A percentile compares a stretch with the other conserved stretches of the same genome.
Conservation (phyloP, 2,329 filamentous ascomycete species). For the Hymenoscyphus repandus region DNA sequence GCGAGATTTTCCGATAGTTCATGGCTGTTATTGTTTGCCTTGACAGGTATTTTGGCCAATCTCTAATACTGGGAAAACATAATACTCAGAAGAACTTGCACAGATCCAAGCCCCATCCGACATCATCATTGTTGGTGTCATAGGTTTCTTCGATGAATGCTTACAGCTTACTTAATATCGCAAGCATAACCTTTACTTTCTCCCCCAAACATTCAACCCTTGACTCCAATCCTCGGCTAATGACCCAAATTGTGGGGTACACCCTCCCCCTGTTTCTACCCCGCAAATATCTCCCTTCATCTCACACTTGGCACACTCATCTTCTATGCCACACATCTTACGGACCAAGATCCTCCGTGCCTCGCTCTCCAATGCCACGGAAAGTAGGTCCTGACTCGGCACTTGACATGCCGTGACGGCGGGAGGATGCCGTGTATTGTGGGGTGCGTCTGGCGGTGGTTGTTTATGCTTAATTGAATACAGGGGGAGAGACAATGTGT, state of each 20-base stretch:
- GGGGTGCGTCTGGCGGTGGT: not conserved
- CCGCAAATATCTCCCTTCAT: not conserved
- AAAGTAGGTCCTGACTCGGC: not conserved
- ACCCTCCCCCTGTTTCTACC: not conserved
- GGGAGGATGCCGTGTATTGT: not conserved
- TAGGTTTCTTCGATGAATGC: no score
- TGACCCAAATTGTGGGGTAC: conserved; percentile 6
- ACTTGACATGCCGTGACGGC: conserved; percentile 3
- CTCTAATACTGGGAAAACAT: no score
- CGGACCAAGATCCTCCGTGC: conserved; percentile 6
- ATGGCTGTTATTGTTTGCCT: no score
- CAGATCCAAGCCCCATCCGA: no score
- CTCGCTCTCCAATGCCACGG: conserved; percentile 2
- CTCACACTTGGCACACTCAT: not conserved
- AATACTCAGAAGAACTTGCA: no score
- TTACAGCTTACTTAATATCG: no score
- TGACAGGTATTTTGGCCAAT: no score
- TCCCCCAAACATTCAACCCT: not conserved
- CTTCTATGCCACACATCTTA: not conserved
- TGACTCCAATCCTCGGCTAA: not conserved
- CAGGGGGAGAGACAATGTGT: not conserved
- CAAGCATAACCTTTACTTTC: no score
- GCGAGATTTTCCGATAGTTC: no score
- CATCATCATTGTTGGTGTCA: no score
- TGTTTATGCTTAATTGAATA: conserved; percentile 3